Evolutionary conservation across 2,329 filamentous ascomycete genomes (phyloP).

Genomic region (Clonostachys byssicola): DNA sequence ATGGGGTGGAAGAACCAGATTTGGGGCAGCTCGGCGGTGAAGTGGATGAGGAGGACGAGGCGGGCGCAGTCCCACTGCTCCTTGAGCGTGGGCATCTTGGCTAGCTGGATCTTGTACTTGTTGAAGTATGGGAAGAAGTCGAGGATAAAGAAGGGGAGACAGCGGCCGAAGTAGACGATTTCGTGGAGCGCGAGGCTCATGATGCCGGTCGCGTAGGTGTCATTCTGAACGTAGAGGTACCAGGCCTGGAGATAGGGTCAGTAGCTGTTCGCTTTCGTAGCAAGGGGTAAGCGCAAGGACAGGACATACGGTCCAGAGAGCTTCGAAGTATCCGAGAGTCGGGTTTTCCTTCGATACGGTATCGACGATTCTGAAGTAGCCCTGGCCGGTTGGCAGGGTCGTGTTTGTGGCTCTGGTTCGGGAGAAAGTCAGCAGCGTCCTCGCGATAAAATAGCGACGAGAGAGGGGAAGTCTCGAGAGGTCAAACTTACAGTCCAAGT

Average conservation of each 20-base stretch:
- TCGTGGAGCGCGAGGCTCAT: conserved; percentile 98
- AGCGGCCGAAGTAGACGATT: conserved; percentile 87
- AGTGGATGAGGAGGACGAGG: conserved; percentile 90
- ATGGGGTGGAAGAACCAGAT: conserved; percentile 99
- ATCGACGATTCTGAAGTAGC: conserved; percentile 55
- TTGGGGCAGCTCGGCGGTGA: conserved; percentile 96
- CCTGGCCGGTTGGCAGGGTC: conserved; percentile 13
- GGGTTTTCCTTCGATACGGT: conserved; percentile 72
- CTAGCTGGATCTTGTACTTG: conserved; percentile 88
- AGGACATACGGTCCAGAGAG: conserved; percentile 74
- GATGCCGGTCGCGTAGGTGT: conserved; percentile 92
- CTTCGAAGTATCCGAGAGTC: conserved; percentile 80
- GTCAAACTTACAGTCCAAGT: no score
- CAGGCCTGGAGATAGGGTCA: conserved; percentile 52
- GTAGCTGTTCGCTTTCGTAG: not conserved
- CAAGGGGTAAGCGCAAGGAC: conserved; percentile 4
- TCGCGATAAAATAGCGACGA: no score
- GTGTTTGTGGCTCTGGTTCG: no score
- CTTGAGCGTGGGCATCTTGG: conserved; percentile 82
- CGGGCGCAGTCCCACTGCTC: conserved; percentile 95
- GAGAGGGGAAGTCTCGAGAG: no score
- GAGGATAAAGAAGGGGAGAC: conserved; percentile 87
- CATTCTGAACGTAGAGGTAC: conserved; percentile 98
- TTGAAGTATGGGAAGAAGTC: conserved; percentile 84
- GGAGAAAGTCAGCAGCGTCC: no score